phyloP scores from a whole-genome alignment of 1,284 basidiomycete species.

The Paramarasmius palmivorus region DNA sequence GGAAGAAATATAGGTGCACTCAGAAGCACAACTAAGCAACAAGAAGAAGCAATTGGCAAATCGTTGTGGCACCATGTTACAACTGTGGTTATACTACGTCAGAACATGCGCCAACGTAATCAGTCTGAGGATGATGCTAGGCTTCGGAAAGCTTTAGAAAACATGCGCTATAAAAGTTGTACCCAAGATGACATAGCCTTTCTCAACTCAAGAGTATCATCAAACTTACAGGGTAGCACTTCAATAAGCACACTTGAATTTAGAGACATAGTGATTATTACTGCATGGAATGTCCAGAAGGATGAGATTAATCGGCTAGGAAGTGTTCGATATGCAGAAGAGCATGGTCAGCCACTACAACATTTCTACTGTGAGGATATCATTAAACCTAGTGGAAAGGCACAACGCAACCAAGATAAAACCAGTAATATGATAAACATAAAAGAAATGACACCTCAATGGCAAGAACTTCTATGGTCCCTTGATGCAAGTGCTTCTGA shows the following conservation, averaged over 20 bases:
- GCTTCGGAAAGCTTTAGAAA: no score
- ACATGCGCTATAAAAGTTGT: no score
- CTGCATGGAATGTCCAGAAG: no score
- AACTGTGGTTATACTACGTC: conserved; percentile 5
- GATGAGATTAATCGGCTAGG: no score
- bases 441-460: no score
- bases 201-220: conserved; percentile 17
- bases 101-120: no score
- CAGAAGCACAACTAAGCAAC: not conserved
- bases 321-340: conserved; percentile 16
- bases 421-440: no score
- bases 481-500: conserved; percentile 15
- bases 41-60: conserved; percentile 9
- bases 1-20: not conserved
- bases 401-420: not conserved
- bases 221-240: conserved; percentile 17
- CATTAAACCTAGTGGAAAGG: not conserved
- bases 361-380: conserved; percentile 16
- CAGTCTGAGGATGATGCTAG: no score
- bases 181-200: not conserved
- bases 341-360: not conserved
- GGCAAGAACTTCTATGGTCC: conserved; percentile 23
- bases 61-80: conserved; percentile 15
- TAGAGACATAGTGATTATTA: no score
- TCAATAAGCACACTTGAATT: no score